These are phyloP conservation scores for Penicillium italicum DNA, from an alignment of 2,329 filamentous ascomycete species.

Conservation along the genomic window DNA sequence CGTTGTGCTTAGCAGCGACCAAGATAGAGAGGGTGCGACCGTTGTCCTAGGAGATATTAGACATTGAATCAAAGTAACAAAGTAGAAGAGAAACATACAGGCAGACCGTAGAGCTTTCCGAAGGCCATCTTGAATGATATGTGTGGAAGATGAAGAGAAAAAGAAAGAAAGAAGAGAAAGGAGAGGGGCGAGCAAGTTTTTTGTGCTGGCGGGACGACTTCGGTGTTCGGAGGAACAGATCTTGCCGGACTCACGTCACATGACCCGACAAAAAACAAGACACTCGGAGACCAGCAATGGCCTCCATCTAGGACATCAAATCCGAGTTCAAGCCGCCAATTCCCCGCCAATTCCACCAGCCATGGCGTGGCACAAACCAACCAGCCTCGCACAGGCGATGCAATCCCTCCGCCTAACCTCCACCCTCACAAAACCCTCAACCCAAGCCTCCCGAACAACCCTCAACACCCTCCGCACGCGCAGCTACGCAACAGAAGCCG, in stretches of 20 bases:
- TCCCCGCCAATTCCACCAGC: slow-evolving; percentile 6
- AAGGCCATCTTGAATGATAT: slow-evolving; percentile 71
- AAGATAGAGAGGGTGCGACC: slow-evolving; percentile 82
- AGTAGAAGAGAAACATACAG: slow-evolving; percentile 54
- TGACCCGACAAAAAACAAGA: slow-evolving; percentile 24
- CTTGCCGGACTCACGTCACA: slow-evolving; percentile 15
- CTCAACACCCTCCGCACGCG: slow-evolving; percentile 21
- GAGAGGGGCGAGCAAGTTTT: slow-evolving; percentile 25
- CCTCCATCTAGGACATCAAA: slow-evolving; percentile 1
- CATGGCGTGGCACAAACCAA: slow-evolving; percentile 41
- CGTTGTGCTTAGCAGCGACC: slow-evolving; percentile 96
- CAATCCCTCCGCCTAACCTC: slow-evolving; percentile 30
- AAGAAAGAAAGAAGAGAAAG: slow-evolving; percentile 9
- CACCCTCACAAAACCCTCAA: slow-evolving; percentile 26
- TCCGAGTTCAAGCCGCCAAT: background rate
- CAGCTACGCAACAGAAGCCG: slow-evolving; percentile 29
- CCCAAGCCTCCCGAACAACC: slow-evolving; percentile 44
- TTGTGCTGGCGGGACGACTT: slow-evolving; percentile 18
- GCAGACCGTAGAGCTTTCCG: slow-evolving; percentile 91
- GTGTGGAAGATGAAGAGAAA: slow-evolving; percentile 8
- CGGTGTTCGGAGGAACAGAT: slow-evolving; percentile 20
- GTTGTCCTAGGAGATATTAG: slow-evolving; percentile 62
- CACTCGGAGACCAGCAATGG: slow-evolving; percentile 6
- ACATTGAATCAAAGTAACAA: background rate
- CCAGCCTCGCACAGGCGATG: slow-evolving; percentile 35